Base-by-base conservation (phyloP, 257 asterid genomes). In the Hygrophila difformis region DNA sequence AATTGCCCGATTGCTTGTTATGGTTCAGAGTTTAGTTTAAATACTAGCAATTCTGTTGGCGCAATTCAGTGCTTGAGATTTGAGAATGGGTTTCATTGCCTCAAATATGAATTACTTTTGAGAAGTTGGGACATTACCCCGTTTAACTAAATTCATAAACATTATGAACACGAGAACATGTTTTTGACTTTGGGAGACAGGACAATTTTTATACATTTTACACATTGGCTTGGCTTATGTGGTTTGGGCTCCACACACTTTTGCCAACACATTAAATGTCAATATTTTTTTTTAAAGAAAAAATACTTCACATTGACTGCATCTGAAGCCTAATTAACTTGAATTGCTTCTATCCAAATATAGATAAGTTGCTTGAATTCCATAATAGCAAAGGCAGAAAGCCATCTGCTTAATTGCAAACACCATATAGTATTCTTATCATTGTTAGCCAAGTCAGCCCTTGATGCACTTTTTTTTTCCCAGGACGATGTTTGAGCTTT, bases 311-410 rank as follows among this genome's bases (percentile, higher is more conserved):
- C 47, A 46, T 35, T 35, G 41, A 48, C 12, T 46, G 47, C 38
- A 39, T 56, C 40, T 37, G 29, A 6, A 33, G 39, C 61, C 33
- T 34, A 37, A 37, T 36, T 50, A 49, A 53, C 64, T 54, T 26
- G 61, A 53, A 34, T 44, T 56, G 61, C 75, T 61, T 53, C 65
- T 75, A 33, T 67, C 65, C 24, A 70, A 40, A 47, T 75, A 79
- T 38, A 75, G 68, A 49, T 75, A 71, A 49, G 77, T 33, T 19
- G 75, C 49, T 62, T 75, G 77, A 49, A 79, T 46, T 40, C 81
- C 89, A 62, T 75, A 79, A 72, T 66, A 69, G 62, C 81, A 75
- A 28, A 75, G 72, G 68, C 73, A 79, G 77, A 72, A 75, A 60
- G 78, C 74, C 78, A 76, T 75, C 69, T 75, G 82, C 46, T 79